These are phyloP conservation scores for Tremella fuciformis DNA, from an alignment of 768 basidiomycete genomes.

Conservation along the genomic window DNA sequence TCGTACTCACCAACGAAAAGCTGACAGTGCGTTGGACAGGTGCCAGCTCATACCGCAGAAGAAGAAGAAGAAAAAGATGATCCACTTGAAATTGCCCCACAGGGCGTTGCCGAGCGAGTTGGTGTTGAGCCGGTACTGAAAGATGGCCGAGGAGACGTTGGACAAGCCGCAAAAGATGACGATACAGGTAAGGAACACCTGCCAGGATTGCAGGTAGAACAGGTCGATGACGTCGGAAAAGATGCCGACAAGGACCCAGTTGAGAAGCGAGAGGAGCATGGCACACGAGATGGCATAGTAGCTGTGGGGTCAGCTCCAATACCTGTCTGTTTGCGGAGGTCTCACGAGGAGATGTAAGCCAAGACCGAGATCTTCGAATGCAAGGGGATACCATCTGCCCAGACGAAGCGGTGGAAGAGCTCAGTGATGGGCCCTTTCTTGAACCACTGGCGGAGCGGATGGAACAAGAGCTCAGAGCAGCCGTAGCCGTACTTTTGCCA, in stretches of 20 bases:
- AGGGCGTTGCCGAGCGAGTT: slow-evolving; percentile 47
- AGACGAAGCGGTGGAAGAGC: slow-evolving; percentile 49
- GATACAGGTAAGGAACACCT: slow-evolving; percentile 50
- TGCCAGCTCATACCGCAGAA: slow-evolving; percentile 65
- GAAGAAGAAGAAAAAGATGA: slow-evolving; percentile 67
- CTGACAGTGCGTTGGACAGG: slow-evolving; percentile 59
- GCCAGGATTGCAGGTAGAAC: slow-evolving; percentile 50
- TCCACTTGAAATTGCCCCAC: slow-evolving; percentile 46
- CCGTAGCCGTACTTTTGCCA: slow-evolving; percentile 69
- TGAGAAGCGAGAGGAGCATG: slow-evolving; percentile 63
- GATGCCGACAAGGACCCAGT: slow-evolving; percentile 69
- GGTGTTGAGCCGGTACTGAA: slow-evolving; percentile 50
- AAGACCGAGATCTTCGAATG: slow-evolving; percentile 61
- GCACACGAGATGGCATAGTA: slow-evolving; percentile 61
- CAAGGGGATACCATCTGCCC: slow-evolving; percentile 55
- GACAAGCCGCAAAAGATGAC: slow-evolving; percentile 49
- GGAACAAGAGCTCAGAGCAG: slow-evolving; percentile 66
- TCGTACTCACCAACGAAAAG: neutral
- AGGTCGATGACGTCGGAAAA: slow-evolving; percentile 44
- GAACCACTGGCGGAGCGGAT: slow-evolving; percentile 77
- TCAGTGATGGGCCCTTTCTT: slow-evolving; percentile 71
- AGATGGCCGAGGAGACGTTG: slow-evolving; percentile 49
- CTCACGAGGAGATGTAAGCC: slow-evolving; percentile 56
- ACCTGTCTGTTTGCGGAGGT: neutral
- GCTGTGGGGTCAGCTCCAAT: neutral